Percentiles rank a stretch among this genome's conserved stretches.
Conservation (phyloP, 139 green algal genomes). For the Nannochloris sp. region DNA sequence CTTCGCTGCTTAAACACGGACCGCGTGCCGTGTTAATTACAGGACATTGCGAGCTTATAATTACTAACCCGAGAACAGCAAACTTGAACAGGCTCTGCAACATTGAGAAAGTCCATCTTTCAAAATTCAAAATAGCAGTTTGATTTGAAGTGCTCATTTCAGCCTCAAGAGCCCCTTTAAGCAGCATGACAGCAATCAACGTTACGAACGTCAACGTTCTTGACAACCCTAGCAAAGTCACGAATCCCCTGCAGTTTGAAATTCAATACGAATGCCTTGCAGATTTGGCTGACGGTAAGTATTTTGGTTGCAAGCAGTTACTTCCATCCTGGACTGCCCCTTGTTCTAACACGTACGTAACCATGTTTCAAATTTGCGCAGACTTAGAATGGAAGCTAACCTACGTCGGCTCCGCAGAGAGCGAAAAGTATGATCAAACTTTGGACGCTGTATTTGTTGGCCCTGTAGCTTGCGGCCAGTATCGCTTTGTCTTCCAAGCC, state of each 20-base stretch:
- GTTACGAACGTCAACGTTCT: slow-evolving; percentile 77
- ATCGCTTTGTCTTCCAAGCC: slow-evolving; percentile 85
- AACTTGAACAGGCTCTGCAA: no score
- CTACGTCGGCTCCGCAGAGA: slow-evolving; percentile 93
- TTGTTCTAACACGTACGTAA: not conserved
- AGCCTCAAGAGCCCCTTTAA: no score
- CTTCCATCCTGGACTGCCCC: not conserved
- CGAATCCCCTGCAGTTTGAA: slow-evolving; percentile 82
- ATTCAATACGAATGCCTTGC: slow-evolving; percentile 93
- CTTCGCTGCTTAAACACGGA: no score
- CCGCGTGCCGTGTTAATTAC: no score
- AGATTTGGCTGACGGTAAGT: slow-evolving; percentile 60
- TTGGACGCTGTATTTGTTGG: slow-evolving; percentile 90
- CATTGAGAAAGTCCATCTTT: no score
- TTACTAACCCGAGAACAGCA: no score
- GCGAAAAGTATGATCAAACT: slow-evolving; percentile 87
- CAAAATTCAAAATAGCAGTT: no score
- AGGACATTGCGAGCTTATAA: no score
- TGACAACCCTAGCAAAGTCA: slow-evolving; percentile 78
- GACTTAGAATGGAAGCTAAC: slow-evolving; percentile 94
- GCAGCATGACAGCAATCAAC: slow-evolving; percentile 80
- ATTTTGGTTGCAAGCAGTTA: not conserved
- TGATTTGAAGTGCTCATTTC: no score
- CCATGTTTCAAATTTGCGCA: slow-evolving; percentile 17
- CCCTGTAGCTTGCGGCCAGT: slow-evolving; percentile 79